Conservation (phyloP, 2,329 filamentous ascomycete genomes). For the Ascochyta rabiei region DNA sequence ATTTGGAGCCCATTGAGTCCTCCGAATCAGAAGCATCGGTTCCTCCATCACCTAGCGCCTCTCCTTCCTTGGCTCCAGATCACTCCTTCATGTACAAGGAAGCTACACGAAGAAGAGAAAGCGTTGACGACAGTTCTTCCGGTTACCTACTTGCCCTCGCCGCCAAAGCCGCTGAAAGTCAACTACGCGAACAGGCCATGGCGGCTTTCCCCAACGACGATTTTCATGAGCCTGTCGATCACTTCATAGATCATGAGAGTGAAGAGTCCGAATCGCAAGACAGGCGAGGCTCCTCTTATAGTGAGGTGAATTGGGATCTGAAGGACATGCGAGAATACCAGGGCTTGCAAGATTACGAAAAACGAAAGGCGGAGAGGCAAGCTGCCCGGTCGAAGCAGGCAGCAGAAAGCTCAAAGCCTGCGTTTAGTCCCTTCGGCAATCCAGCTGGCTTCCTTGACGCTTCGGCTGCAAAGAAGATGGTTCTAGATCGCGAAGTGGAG, state of each 20-base stretch:
- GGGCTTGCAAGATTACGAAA: conserved; percentile 59
- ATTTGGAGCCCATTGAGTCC: conserved; percentile 66
- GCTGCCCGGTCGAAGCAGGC: conserved; percentile 46
- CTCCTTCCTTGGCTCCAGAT: conserved; percentile 55
- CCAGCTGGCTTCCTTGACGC: conserved; percentile 39
- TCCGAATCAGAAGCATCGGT: conserved; percentile 61
- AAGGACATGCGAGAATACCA: conserved; percentile 81
- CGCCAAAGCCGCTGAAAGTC: conserved; percentile 77
- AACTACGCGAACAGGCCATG: conserved; percentile 77
- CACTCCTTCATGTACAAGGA: conserved; percentile 58
- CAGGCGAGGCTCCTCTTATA: conserved; percentile 67
- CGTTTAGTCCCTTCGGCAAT: conserved; percentile 48
- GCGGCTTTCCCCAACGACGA: conserved; percentile 76
- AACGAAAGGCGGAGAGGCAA: conserved; percentile 28
- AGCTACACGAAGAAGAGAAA: conserved; percentile 64
- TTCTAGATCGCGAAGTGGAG: conserved; percentile 53
- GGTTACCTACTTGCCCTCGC: conserved; percentile 80
- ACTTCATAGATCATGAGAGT: conserved; percentile 69
- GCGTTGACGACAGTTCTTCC: conserved; percentile 75
- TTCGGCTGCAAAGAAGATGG: conserved; percentile 34
- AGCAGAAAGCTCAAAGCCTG: conserved; percentile 25
- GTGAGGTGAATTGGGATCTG: conserved; percentile 74
- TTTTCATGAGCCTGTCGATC: conserved; percentile 71
- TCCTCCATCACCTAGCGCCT: conserved; percentile 54
- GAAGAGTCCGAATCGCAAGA: conserved; percentile 45